Conservation (phyloP, 1,139 yeast genomes). For the Pichia sp. region DNA sequence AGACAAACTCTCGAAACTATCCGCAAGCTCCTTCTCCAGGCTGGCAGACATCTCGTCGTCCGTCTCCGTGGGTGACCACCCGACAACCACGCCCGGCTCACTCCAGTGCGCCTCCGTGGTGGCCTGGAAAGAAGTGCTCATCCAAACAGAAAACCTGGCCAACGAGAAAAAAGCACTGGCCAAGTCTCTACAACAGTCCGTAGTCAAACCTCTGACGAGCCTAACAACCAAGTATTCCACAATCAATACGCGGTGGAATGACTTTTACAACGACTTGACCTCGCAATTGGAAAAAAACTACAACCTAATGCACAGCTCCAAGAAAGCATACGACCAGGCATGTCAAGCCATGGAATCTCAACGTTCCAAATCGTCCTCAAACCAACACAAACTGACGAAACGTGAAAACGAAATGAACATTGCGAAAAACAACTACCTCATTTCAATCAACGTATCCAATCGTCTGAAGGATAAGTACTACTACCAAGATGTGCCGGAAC, state of each 20-base stretch:
- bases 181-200: constrained; percentile 53
- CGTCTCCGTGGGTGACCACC: constrained; percentile 85
- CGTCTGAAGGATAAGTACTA: constrained; percentile 86
- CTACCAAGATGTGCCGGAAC: constrained; percentile 90
- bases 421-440: constrained; percentile 74
- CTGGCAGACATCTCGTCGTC: constrained; percentile 64
- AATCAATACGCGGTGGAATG: constrained; percentile 49
- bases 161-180: constrained; percentile 57
- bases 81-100: constrained; percentile 91
- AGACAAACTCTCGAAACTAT: constrained; percentile 53
- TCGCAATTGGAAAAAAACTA: constrained; percentile 55
- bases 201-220: constrained; percentile 56
- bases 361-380: constrained; percentile 61
- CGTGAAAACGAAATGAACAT: constrained; percentile 77
- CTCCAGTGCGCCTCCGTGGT: constrained; percentile 86
- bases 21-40: constrained; percentile 66
- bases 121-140: constrained; percentile 86
- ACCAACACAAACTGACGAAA: constrained; percentile 48
- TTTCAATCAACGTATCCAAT: constrained; percentile 78
- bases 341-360: constrained; percentile 79
- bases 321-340: constrained; percentile 67
- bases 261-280: constrained; percentile 52
- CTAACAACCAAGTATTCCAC: constrained; percentile 49
- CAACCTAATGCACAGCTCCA: constrained; percentile 63
- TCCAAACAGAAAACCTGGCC: constrained; percentile 78